A percentile compares a stretch with the other conserved stretches of the same genome.
phyloP scores from a whole-genome alignment of 305 asterid genomes.

The Fraxinus sp. region DNA sequence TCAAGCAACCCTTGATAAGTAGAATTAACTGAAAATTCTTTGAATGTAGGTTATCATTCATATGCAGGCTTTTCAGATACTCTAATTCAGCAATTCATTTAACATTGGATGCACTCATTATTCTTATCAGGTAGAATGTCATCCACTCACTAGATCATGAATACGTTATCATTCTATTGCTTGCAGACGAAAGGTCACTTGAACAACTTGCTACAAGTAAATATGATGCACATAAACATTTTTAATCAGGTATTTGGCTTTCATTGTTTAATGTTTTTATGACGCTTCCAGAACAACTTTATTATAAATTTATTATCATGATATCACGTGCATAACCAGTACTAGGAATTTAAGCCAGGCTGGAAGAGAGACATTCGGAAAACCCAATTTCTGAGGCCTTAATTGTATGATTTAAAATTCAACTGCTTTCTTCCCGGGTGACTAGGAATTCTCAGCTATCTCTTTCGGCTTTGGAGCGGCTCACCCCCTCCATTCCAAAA shows the following conservation, averaged over 20 bases:
- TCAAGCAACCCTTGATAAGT: not conserved
- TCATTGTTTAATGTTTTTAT: not conserved
- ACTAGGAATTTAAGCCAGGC: not conserved
- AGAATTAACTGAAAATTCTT: not conserved
- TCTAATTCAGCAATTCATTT: constrained; percentile 20
- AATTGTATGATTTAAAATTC: not conserved
- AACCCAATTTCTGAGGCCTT: not conserved
- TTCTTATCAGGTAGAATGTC: constrained; percentile 6
- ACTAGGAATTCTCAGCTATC: not conserved
- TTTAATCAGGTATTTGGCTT: not conserved
- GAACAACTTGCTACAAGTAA: constrained; percentile 15
- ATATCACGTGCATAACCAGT: not conserved
- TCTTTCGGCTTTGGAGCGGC: not conserved
- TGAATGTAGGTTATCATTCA: not conserved
- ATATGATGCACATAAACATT: not conserved
- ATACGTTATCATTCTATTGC: constrained; percentile 19
- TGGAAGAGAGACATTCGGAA: not conserved
- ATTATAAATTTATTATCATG: constrained; percentile 15
- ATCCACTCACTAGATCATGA: constrained; percentile 13
- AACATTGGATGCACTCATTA: constrained; percentile 15
- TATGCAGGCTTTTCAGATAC: constrained; percentile 11
- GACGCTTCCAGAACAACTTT: not conserved
- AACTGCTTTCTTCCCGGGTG: not conserved
- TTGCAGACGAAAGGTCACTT: constrained; percentile 17
- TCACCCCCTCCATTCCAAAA: not conserved